Base-by-base conservation (phyloP, 140 eudicot genomes). In the Senecio squalidus region DNA sequence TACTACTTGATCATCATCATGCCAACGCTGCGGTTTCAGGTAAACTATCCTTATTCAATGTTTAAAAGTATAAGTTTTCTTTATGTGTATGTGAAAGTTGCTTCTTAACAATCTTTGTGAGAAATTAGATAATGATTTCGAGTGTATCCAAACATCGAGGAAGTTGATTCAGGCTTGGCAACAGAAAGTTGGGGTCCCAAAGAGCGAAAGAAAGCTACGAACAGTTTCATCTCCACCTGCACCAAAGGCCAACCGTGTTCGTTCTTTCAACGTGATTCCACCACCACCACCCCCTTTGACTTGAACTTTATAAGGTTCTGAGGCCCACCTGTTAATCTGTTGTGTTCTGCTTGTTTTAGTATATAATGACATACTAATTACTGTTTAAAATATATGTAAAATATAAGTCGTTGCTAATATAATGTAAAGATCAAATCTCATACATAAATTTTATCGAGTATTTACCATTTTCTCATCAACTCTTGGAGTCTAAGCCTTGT, bases 21-120 rank as follows among this genome's bases (percentile, higher is more conserved):
- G 59, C 41, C 59, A 53, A 5, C 15, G 36, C 59, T 53, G 3
- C n/a, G 40, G 4, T 53, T 53, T 53, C 59, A 53, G 59, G 61
- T 55, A 31, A 43, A 15, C 22, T 14, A n/a, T 17, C 21, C 22
- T 43, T 15, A 9, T 41, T 43, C 10, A 20, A 43, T 43, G 13
- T 16, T 41, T 3, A 9, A 5, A 9, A 9, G 14, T 9, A 15
- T 13, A 9, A 15, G 10, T 11, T 34, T 34, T 14, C 9, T 34
- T 2, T 34, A 34, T 34, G 41, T 9, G n/a, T 8, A 2, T 34
- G 6, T 14, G 13, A 11, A 1, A 34, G 9, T 34, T 34, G 41
- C 11, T 34, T 14, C 41, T 34, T 13, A 41, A 3, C 1, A 3
- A 14, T 0, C 5, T 3, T 41, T n/a, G 23, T 41, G 5, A 13